Conservation (phyloP, 805 yeast species). For the Metschnikowia peoriensis region DNA sequence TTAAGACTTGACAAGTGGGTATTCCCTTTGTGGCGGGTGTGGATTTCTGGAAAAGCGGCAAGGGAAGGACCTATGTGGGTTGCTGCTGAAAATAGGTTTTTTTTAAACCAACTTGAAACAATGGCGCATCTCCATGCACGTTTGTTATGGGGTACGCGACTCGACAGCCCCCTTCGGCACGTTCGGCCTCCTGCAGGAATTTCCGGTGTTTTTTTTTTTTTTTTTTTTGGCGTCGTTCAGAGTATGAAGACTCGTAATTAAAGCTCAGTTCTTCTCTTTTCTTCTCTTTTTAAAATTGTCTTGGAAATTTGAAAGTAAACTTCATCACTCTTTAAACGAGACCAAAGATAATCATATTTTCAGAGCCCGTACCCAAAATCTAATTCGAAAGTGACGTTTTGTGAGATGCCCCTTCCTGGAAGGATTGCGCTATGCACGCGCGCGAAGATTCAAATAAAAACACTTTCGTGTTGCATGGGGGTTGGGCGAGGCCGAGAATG, state of each 20-base stretch:
- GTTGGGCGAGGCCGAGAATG: no score
- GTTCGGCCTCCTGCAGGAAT: constrained; percentile 2
- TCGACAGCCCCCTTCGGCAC: constrained; percentile 7
- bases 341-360: no score
- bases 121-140: constrained; percentile 10
- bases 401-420: no score
- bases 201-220: not conserved
- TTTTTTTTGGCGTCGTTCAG: not conserved
- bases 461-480: no score
- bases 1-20: not conserved
- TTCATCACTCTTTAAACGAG: no score
- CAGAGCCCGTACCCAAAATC: no score
- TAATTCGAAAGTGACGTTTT: no score
- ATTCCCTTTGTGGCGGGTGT: not conserved
- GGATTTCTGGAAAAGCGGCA: not conserved
- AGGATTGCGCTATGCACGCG: no score
- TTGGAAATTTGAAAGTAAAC: no score
- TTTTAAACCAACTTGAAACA: constrained; percentile 6
- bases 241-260: not conserved
- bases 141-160: constrained; percentile 9
- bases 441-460: no score
- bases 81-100: not conserved
- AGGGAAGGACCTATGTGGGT: not conserved
- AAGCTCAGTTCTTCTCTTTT: no score
- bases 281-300: no score